Evolutionary conservation across 192 early-diverging fungal species (phyloP).

Genomic region (Backusella mclennaniae): DNA sequence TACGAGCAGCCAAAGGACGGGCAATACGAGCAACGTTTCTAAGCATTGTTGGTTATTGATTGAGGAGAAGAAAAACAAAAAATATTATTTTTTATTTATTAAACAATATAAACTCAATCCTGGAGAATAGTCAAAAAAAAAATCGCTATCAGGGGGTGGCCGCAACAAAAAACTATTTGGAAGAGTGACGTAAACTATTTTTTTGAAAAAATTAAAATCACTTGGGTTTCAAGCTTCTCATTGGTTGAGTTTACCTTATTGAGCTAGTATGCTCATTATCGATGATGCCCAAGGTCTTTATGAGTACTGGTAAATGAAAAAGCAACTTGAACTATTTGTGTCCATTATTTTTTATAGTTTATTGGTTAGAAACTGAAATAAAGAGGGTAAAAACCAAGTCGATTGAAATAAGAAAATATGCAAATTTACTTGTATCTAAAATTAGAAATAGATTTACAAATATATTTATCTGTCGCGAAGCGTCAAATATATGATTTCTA

Average conservation of each 20-base stretch:
- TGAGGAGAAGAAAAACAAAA: constrained; percentile 10
- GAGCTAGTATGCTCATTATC: too few species aligned
- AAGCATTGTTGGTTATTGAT: constrained; percentile 40
- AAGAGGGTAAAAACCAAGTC: too few species aligned
- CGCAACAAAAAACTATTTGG: not conserved
- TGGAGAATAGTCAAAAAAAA: not conserved
- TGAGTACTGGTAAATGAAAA: too few species aligned
- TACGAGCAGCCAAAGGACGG: constrained; percentile 45
- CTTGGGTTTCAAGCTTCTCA: not conserved
- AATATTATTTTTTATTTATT: constrained; percentile 15
- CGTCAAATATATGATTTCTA: too few species aligned
- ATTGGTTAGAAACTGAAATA: too few species aligned
- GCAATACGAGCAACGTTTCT: constrained; percentile 53
- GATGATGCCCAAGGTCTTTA: too few species aligned
- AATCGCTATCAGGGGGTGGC: not conserved
- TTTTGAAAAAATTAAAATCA: not conserved
- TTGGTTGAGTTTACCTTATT: not conserved
- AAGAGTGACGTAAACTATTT: not conserved
- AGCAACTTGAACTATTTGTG: too few species aligned
- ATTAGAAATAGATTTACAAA: too few species aligned
- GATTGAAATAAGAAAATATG: too few species aligned
- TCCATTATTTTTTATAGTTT: too few species aligned
- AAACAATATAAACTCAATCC: constrained; percentile 7
- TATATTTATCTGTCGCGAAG: too few species aligned
- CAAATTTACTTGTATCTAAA: too few species aligned